Percentiles rank a stretch among this genome's conserved stretches.
These are phyloP conservation scores for Sporisorium reilianum DNA, from an alignment of 1,284 basidiomycete species.

Conservation along the genomic window DNA sequence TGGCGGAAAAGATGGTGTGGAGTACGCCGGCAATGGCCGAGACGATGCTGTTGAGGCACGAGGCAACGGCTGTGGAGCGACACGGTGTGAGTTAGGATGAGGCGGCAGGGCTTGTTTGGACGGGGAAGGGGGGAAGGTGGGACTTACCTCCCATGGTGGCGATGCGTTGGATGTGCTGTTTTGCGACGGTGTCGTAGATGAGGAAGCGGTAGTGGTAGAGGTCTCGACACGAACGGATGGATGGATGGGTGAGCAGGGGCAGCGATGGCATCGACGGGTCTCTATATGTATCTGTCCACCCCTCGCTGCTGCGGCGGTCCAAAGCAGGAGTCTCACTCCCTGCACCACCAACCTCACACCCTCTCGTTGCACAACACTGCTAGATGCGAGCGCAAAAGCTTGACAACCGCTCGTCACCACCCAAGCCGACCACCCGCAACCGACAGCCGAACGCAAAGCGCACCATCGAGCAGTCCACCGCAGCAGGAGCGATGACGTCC, in stretches of 20 bases:
- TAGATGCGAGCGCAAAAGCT: too few relatives aligned
- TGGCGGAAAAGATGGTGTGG: constrained; percentile 54
- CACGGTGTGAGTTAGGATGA: background rate
- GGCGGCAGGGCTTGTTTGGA: too few relatives aligned
- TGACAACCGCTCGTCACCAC: too few relatives aligned
- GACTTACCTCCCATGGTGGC: constrained; percentile 6
- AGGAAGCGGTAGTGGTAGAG: background rate
- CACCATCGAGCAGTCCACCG: too few relatives aligned
- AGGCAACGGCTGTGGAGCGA: constrained; percentile 43
- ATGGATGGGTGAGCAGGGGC: too few relatives aligned
- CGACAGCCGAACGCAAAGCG: too few relatives aligned
- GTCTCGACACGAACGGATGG: background rate
- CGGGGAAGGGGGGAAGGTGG: background rate
- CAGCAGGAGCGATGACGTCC: too few relatives aligned
- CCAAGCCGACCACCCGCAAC: too few relatives aligned
- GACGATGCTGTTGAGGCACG: constrained; percentile 52
- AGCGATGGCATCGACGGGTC: too few relatives aligned
- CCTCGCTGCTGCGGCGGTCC: background rate
- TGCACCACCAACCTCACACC: too few relatives aligned
- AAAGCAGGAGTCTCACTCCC: too few relatives aligned
- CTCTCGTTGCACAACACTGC: too few relatives aligned
- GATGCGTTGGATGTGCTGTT: background rate
- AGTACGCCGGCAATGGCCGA: constrained; percentile 48
- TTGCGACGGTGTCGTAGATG: background rate
- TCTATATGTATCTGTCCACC: background rate